Percentiles rank a stretch among this genome's conserved stretches.
Conservation (phyloP, 805 yeast genomes). For the Komagataella phaffii region DNA sequence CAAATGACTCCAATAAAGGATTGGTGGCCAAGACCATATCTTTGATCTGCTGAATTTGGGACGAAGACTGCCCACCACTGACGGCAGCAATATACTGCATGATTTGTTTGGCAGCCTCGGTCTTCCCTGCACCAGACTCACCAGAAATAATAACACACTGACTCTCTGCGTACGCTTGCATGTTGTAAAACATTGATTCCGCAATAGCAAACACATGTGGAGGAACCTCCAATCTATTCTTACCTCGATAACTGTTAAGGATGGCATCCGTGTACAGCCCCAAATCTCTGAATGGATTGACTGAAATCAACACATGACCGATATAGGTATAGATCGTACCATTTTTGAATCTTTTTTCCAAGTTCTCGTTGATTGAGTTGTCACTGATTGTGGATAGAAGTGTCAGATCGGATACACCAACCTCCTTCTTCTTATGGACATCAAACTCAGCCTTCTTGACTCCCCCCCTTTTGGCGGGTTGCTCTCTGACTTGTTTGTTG, state of each 20-base stretch:
- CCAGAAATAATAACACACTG: constrained; percentile 98
- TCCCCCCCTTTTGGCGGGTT: constrained; percentile 42
- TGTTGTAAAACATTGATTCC: constrained; percentile 88
- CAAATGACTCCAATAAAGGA: constrained; percentile 81
- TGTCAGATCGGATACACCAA: constrained; percentile 95
- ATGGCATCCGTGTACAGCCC: constrained; percentile 86
- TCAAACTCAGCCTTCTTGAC: constrained; percentile 89
- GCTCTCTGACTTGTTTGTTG: constrained; percentile 31
- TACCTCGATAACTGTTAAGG: constrained; percentile 69
- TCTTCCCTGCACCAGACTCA: constrained; percentile 96
- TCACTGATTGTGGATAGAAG: constrained; percentile 79
- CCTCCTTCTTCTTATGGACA: constrained; percentile 79
- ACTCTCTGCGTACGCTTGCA: constrained; percentile 86
- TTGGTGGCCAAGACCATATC: constrained; percentile 98
- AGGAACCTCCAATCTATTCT: constrained; percentile 89
- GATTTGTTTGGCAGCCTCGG: constrained; percentile 95
- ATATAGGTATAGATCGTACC: constrained; percentile 86
- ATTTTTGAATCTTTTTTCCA: constrained; percentile 79
- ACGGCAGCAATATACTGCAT: constrained; percentile 95
- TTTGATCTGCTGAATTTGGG: constrained; percentile 73
- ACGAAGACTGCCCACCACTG: constrained; percentile 53
- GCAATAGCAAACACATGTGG: constrained; percentile 99
- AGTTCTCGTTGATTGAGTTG: constrained; percentile 83
- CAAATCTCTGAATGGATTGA: constrained; percentile 90
- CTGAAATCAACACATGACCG: constrained; percentile 90